These are phyloP conservation scores for Trichosanthes cucumerina DNA, from an alignment of 306 rosid species.

Conservation along the genomic window DNA sequence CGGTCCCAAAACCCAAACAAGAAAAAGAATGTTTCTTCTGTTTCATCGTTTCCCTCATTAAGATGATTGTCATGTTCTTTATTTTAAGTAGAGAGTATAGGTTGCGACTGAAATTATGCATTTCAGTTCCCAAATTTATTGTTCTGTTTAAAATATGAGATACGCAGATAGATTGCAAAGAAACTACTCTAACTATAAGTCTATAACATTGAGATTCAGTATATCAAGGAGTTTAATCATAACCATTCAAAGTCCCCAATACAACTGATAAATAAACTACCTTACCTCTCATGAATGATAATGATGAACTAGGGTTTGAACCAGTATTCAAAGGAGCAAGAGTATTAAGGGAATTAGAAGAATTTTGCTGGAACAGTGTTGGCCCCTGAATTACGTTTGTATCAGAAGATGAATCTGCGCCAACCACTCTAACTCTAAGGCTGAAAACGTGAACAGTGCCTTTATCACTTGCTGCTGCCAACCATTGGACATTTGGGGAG, in stretches of 20 bases:
- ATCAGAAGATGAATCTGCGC: slow-evolving; percentile 39
- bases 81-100: neutral
- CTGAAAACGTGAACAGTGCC: slow-evolving; percentile 87
- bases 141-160: neutral
- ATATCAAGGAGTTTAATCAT: neutral
- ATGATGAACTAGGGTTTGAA: slow-evolving; percentile 74
- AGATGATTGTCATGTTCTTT: neutral
- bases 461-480: slow-evolving; percentile 91
- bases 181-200: neutral
- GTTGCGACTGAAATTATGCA: neutral
- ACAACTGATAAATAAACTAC: neutral
- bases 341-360: slow-evolving; percentile 67
- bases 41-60: neutral
- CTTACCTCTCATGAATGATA: slow-evolving; percentile 91
- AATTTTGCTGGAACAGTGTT: slow-evolving; percentile 50
- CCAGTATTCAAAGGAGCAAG: slow-evolving; percentile 63
- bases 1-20: neutral
- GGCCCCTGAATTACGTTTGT: slow-evolving; percentile 39
- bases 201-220: neutral
- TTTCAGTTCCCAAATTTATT: neutral
- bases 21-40: neutral
- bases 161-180: neutral
- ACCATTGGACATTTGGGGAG: slow-evolving; percentile 84
- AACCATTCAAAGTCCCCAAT: neutral
- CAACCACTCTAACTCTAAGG: slow-evolving; percentile 72